These are phyloP conservation scores for Leccinum disarticulatum DNA, from an alignment of 768 basidiomycete species.

Conservation along the genomic window DNA sequence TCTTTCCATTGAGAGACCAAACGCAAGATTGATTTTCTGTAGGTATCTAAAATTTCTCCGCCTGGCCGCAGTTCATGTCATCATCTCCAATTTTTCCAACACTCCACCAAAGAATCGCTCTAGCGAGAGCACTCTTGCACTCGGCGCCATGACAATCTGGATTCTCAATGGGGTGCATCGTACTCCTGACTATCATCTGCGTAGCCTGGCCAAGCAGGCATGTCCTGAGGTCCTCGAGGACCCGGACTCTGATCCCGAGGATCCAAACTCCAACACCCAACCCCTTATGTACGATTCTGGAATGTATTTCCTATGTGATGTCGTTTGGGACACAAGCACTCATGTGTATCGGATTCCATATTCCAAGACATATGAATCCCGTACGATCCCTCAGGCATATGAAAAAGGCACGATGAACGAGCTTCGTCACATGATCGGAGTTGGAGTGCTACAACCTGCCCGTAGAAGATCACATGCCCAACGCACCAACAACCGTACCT, in stretches of 20 bases:
- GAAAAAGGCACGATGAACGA: not conserved
- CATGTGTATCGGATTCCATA: not conserved
- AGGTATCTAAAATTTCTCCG: conserved; percentile 11
- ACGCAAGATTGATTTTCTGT: not conserved
- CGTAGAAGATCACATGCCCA: not conserved
- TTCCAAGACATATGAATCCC: not conserved
- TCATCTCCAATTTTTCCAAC: not conserved
- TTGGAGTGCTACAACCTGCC: not conserved
- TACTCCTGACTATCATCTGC: not conserved
- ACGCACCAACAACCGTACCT: not conserved
- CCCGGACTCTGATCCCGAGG: not conserved
- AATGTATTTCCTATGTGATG: conserved; percentile 1
- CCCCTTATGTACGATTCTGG: conserved; percentile 13
- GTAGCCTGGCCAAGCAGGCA: not conserved
- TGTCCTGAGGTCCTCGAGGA: not conserved
- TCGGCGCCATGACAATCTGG: conserved; percentile 6
- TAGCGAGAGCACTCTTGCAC: conserved; percentile 1
- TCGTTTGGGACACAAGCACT: not conserved
- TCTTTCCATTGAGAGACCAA: not conserved
- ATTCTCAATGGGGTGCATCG: conserved; percentile 1
- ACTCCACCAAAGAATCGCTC: not conserved
- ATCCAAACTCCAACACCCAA: not conserved
- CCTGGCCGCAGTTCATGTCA: not conserved
- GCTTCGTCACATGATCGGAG: not conserved
- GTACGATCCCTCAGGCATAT: not conserved